These are phyloP conservation scores for Amanita pallidorosea DNA, from an alignment of 768 basidiomycete species.

Conservation along the genomic window DNA sequence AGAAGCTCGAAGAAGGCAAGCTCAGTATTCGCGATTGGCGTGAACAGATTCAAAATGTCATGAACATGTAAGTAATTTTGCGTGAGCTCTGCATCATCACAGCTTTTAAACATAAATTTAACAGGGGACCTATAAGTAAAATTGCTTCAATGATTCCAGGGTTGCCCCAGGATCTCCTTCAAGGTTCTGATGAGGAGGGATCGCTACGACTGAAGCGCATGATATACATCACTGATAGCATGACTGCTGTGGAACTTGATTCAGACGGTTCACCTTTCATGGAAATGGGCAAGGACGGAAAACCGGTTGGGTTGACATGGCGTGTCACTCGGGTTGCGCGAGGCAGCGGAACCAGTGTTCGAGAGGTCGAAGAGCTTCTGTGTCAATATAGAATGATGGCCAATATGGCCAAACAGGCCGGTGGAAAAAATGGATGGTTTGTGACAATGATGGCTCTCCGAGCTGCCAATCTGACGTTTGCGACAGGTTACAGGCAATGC, in stretches of 20 bases:
- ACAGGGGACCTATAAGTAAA: conserved; percentile 96
- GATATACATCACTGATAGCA: conserved; percentile 98
- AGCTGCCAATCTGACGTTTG: neutral
- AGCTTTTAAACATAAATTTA: neutral
- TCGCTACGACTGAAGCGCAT: conserved; percentile 88
- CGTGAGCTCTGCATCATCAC: conserved; percentile 15
- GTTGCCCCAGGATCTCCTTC: conserved; percentile 81
- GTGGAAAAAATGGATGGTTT: conserved; percentile 92
- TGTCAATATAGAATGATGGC: conserved; percentile 99
- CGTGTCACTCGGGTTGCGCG: conserved; percentile 83
- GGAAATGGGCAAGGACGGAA: conserved; percentile 73
- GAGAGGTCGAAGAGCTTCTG: conserved; percentile 95
- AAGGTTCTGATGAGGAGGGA: conserved; percentile 92
- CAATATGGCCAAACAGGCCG: conserved; percentile 96
- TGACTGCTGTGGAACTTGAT: conserved; percentile 89
- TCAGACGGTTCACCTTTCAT: conserved; percentile 91
- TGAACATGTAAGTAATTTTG: conserved; percentile 69
- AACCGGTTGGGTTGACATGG: conserved; percentile 81
- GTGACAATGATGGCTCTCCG: conserved; percentile 12
- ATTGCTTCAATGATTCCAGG: conserved; percentile 99
- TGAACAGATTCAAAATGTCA: conserved; percentile 94
- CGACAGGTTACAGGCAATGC: conserved; percentile 72
- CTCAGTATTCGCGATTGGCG: conserved; percentile 96
- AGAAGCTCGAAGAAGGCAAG: conserved; percentile 95
- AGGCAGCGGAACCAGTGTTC: conserved; percentile 88